phyloP scores from a whole-genome alignment of 148 eudicot genomes.

The Cornus kousa region DNA sequence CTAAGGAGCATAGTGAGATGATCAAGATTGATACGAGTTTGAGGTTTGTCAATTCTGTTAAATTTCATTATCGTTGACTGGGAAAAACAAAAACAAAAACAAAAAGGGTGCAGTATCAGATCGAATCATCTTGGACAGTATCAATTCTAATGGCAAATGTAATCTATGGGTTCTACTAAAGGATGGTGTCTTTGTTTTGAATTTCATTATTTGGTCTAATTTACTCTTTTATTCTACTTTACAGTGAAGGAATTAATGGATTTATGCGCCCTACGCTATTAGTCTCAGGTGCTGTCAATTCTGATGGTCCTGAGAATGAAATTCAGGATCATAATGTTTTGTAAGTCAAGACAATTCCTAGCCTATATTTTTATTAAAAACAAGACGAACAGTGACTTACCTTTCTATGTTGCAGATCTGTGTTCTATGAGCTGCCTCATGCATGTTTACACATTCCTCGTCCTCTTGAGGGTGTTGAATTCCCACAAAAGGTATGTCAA shows the following conservation, averaged over 20 bases:
- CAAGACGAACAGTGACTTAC: not conserved
- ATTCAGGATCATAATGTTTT: constrained; percentile 8
- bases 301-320: not conserved
- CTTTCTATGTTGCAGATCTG: constrained; percentile 20
- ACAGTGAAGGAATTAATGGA: constrained; percentile 13
- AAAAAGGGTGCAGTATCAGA: no score
- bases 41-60: constrained; percentile 8
- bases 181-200: not conserved
- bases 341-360: not conserved
- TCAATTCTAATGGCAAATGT: not conserved
- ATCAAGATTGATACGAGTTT: constrained; percentile 6
- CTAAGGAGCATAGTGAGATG: not conserved
- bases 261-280: not conserved
- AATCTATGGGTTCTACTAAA: no score
- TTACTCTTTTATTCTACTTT: not conserved
- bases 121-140: not conserved
- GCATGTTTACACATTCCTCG: constrained; percentile 13
- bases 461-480: constrained; percentile 17
- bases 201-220: not conserved
- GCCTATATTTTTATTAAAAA: not conserved
- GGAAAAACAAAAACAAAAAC: no score
- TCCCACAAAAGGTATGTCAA: constrained; percentile 26
- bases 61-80: not conserved
- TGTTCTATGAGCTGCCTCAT: constrained; percentile 15
- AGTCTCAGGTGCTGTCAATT: not conserved